phyloP scores from a whole-genome alignment of 2,329 filamentous ascomycete genomes.

The Colletotrichum salicis region DNA sequence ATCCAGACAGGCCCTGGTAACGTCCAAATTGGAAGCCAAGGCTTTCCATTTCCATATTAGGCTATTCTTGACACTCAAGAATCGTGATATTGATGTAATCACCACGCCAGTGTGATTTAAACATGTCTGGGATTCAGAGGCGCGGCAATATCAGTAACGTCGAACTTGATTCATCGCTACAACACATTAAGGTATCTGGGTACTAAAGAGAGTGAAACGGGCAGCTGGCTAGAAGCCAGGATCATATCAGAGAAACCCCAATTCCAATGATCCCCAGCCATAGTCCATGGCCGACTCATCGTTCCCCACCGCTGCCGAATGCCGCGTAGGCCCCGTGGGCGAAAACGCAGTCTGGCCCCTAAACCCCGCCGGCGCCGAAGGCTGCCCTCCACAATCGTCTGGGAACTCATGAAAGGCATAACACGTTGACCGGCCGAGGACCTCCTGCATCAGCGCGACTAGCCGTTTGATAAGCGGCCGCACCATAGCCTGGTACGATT shows the following conservation, averaged over 20 bases:
- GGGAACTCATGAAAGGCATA: slow-evolving; percentile 38
- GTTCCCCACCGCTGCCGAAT: slow-evolving; percentile 19
- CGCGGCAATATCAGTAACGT: not conserved
- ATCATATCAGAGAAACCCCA: slow-evolving; percentile 30
- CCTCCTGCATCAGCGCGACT: slow-evolving; percentile 44
- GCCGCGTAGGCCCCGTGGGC: slow-evolving; percentile 27
- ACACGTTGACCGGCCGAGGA: slow-evolving; percentile 47
- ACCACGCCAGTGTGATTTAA: not conserved
- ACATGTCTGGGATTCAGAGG: not conserved
- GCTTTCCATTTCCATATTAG: no score
- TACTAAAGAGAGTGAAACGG: not conserved
- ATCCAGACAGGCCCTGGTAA: not conserved
- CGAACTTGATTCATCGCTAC: not conserved
- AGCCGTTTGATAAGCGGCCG: slow-evolving; percentile 38
- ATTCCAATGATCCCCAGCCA: slow-evolving; percentile 32
- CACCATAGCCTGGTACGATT: slow-evolving; percentile 37
- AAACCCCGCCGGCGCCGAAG: slow-evolving; percentile 7
- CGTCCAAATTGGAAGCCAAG: not conserved
- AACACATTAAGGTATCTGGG: not conserved
- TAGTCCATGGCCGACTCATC: slow-evolving; percentile 31
- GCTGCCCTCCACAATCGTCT: slow-evolving; percentile 29
- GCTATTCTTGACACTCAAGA: no score
- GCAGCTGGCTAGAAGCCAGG: not conserved
- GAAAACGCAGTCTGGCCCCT: slow-evolving; percentile 27
- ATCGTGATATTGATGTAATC: no score